Percentiles rank a stretch among this genome's conserved stretches.
Conservation (phyloP, 1,284 basidiomycete species). For the Cutaneotrichosporon sp. region DNA sequence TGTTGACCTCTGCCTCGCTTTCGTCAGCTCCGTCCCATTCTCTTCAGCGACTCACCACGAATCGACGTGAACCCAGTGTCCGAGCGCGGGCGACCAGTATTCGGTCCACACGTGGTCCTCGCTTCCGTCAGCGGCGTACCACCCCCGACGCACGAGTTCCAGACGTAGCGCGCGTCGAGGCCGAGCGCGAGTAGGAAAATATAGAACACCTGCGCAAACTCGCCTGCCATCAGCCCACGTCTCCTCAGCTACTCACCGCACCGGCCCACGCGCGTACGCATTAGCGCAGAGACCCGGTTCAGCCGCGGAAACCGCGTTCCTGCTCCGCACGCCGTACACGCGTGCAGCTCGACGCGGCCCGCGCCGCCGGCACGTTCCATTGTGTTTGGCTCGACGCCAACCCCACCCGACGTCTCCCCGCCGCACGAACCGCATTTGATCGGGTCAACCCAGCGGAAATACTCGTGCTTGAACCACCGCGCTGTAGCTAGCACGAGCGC, state of each 20-base stretch:
- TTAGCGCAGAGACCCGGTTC: constrained; percentile 39
- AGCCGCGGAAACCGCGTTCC: constrained; percentile 47
- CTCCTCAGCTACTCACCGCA: constrained; percentile 44
- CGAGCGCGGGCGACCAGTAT: constrained; percentile 36
- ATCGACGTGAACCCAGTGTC: constrained; percentile 52
- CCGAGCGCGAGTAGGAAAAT: constrained; percentile 48
- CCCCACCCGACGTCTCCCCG: constrained; percentile 28
- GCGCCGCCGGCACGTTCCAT: constrained; percentile 45
- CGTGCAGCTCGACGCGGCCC: constrained; percentile 44
- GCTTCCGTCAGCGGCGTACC: constrained; percentile 18
- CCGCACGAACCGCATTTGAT: constrained; percentile 47
- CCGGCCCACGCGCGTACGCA: constrained; percentile 45
- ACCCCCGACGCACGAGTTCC: constrained; percentile 30
- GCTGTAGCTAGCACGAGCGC: constrained; percentile 45
- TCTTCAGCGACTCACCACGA: constrained; percentile 39
- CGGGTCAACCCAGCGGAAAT: constrained; percentile 52
- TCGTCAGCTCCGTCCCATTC: constrained; percentile 1
- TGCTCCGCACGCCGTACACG: constrained; percentile 28
- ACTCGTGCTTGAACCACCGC: constrained; percentile 50
- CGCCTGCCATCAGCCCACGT: constrained; percentile 20
- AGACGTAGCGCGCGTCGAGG: constrained; percentile 49
- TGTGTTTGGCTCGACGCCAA: constrained; percentile 18
- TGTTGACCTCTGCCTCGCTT: constrained; percentile 48
- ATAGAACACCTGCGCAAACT: constrained; percentile 52
- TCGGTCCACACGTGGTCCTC: constrained; percentile 55